Conservation (phyloP, 306 rosid species). For the Acacia acuminata region DNA sequence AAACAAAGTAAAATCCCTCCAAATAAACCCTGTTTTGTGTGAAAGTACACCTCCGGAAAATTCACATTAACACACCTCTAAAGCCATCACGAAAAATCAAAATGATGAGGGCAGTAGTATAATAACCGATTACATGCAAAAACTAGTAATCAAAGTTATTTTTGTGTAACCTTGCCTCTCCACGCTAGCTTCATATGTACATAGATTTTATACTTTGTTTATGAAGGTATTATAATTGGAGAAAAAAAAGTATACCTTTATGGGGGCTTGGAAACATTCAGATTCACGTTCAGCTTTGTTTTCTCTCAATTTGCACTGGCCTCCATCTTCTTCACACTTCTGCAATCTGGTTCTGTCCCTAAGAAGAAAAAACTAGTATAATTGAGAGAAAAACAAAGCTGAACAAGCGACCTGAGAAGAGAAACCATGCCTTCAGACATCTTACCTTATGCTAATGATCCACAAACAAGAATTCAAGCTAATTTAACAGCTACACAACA, state of each 20-base stretch:
- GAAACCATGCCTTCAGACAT: slow-evolving; percentile 14
- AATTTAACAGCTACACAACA: background rate
- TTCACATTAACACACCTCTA: background rate
- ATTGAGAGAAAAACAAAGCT: background rate
- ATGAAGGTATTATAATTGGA: background rate
- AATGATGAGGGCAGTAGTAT: too few species aligned
- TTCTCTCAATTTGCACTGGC: slow-evolving; percentile 22
- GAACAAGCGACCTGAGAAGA: slow-evolving; percentile 81
- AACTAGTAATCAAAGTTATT: background rate
- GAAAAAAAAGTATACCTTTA: slow-evolving; percentile 13
- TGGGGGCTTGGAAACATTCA: background rate
- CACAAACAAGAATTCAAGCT: slow-evolving; percentile 2
- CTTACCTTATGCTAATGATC: slow-evolving; percentile 13
- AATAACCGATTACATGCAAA: too few species aligned
- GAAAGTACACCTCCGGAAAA: background rate
- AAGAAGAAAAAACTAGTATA: too few species aligned
- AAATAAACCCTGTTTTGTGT: background rate
- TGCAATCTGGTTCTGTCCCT: slow-evolving; percentile 31
- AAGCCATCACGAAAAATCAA: background rate
- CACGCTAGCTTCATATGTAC: too few species aligned
- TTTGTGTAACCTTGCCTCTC: slow-evolving; percentile 21
- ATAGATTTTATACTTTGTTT: background rate
- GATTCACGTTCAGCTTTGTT: background rate
- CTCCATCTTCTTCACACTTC: slow-evolving; percentile 3
- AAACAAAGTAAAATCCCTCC: background rate